Base-by-base conservation (phyloP, 2,329 filamentous ascomycete species). In the Calonectria hawksworthii region DNA sequence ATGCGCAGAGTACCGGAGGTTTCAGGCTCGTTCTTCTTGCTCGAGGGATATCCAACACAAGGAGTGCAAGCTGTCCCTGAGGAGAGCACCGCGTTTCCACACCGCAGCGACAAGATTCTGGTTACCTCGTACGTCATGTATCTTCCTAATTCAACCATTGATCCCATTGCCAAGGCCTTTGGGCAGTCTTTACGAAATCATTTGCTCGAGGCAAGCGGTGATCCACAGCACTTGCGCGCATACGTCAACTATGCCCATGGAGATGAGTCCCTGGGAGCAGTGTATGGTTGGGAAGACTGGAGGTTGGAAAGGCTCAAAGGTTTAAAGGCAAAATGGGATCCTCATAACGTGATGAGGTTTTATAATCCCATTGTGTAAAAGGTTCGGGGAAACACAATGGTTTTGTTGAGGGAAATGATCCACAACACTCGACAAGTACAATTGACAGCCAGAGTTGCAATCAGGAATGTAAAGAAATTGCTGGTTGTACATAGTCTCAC, bases 281-380 rank as follows among this genome's bases (percentile, higher is more conserved):
- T 77, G 2, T 79, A 79, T 1, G 77, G 74, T 2, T 34, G 75
- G 14, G 77, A 77, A 1, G 13, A 67, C 54, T 88, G 88, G 87
- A 84, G 89, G 16, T 79, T 87, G 76, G 80, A 86, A 66, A 86
- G 83, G 70, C 81, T 91, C 76, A 83, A 79, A 74, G 75, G 76
- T 10, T 76, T 90, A 71, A 90, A 90, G 83, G 76, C 81, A 47
- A 85, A 85, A 76, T 90, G 87, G 76, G 89, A 90, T 77, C 87
- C 85, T 1, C 63, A 84, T 9, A 79, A 80, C 14, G 70, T 71
- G 7, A 81, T 82, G 78, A 76, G 77, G 14, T 80, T 79, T 34
- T 82, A 81, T 23, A 79, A 76, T 4, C 78, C 80, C 1, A 79
- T 82, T 65, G n/a, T n/a, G n/a, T n/a, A n/a, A n/a, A n/a, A n/a